These are phyloP conservation scores for Boletus sensibilis DNA, from an alignment of 768 basidiomycete species.

Conservation along the genomic window DNA sequence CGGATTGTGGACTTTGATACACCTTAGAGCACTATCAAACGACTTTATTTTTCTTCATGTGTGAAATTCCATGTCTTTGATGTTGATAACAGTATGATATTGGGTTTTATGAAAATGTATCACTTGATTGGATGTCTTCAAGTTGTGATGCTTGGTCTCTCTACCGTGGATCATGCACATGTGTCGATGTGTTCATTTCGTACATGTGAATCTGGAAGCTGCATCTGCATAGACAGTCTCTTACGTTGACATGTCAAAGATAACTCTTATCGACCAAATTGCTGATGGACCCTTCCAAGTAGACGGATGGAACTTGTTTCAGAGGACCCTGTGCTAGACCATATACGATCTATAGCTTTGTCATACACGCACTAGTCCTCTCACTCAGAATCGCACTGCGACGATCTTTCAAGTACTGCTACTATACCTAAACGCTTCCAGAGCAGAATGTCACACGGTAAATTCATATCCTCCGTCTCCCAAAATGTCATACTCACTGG, in stretches of 20 bases:
- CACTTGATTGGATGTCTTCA: not conserved
- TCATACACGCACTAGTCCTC: no score
- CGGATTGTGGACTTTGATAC: slow-evolving; percentile 18
- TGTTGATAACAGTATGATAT: slow-evolving; percentile 6
- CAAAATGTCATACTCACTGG: no score
- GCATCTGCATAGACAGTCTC: no score
- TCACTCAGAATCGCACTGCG: not conserved
- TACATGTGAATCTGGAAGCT: not conserved
- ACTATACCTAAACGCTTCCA: not conserved
- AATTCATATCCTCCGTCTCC: not conserved
- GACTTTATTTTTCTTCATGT: not conserved
- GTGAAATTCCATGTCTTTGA: not conserved
- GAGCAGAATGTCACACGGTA: not conserved
- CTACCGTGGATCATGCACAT: not conserved
- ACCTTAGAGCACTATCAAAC: slow-evolving; percentile 13
- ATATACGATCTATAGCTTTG: not conserved
- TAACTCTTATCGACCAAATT: no score
- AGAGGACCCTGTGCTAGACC: not conserved
- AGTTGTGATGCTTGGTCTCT: not conserved
- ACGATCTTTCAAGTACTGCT: not conserved
- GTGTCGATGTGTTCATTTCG: not conserved
- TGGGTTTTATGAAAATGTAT: not conserved
- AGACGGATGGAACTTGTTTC: no score
- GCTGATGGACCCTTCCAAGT: no score
- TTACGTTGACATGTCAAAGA: no score